Percentiles rank a stretch among this genome's conserved stretches.
phyloP scores from a whole-genome alignment of 106 monocot genomes.

The Allium sativum region DNA sequence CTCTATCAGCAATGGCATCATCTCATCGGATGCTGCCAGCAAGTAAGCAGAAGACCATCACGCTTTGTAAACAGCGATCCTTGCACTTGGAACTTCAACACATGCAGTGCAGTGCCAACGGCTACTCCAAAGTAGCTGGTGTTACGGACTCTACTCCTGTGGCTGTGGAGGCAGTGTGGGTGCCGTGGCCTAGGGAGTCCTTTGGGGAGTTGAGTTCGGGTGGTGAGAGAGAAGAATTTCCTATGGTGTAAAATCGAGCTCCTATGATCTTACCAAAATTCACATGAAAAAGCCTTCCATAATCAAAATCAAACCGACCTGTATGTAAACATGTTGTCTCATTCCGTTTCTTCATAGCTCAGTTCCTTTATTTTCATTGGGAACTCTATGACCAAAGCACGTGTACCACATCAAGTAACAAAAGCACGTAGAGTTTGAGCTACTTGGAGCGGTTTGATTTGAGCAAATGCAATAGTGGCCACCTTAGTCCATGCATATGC shows the following conservation, averaged over 20 bases:
- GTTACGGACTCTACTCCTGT: neutral
- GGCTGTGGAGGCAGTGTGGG: slow-evolving; percentile 4
- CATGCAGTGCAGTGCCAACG: neutral
- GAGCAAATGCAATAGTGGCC: too few relatives aligned
- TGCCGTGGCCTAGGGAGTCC: neutral
- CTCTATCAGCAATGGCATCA: slow-evolving; percentile 3
- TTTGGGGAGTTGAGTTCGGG: neutral
- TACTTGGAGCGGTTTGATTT: too few relatives aligned
- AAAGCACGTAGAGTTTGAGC: too few relatives aligned
- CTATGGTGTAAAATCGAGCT: slow-evolving; percentile 1
- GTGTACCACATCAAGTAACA: too few relatives aligned
- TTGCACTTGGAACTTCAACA: neutral
- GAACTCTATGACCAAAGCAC: too few relatives aligned
- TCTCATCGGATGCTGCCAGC: slow-evolving; percentile 4
- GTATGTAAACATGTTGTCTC: too few relatives aligned
- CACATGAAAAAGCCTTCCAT: too few relatives aligned
- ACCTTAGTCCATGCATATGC: too few relatives aligned
- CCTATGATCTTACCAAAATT: slow-evolving; percentile 6
- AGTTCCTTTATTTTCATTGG: too few relatives aligned
- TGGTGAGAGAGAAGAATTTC: neutral
- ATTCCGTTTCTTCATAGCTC: too few relatives aligned
- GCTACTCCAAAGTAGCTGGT: slow-evolving; percentile 1
- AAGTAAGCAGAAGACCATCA: slow-evolving; percentile 2
- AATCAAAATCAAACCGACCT: too few relatives aligned
- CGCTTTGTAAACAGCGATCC: slow-evolving; percentile 3